Percentiles rank a stretch among this genome's conserved stretches.
phyloP scores from a whole-genome alignment of 1,284 basidiomycete species.

The Rhodofomes roseus region DNA sequence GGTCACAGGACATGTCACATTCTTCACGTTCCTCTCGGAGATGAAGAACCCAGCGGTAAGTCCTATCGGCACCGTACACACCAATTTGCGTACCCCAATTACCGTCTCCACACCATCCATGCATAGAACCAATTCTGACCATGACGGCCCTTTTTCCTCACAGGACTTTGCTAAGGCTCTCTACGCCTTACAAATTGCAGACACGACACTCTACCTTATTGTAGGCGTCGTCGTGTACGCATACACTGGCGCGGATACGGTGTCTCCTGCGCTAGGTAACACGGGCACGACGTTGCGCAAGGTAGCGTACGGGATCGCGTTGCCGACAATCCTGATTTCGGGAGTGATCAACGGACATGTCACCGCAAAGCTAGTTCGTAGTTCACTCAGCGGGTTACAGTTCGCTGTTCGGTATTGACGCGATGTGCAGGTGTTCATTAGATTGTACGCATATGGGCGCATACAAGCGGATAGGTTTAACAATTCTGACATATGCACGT shows the following conservation, averaged over 20 bases:
- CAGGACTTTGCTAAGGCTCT: conserved; percentile 30
- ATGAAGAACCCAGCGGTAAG: conserved; percentile 42
- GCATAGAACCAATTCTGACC: too few relatives aligned
- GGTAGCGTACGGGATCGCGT: conserved; percentile 28
- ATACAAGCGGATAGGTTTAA: too few relatives aligned
- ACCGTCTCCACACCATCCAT: too few relatives aligned
- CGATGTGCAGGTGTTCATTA: conserved; percentile 16
- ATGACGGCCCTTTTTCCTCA: background rate
- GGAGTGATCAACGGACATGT: conserved; percentile 32
- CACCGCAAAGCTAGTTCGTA: conserved; percentile 26
- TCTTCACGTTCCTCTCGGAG: conserved; percentile 55
- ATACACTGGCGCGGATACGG: conserved; percentile 20
- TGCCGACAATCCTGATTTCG: conserved; percentile 31
- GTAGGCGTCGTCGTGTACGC: conserved; percentile 31
- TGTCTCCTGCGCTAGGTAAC: conserved; percentile 30
- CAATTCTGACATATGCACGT: background rate
- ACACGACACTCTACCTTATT: conserved; percentile 30
- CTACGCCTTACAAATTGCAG: conserved; percentile 26
- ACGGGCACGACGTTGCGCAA: conserved; percentile 23
- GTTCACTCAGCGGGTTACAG: too few relatives aligned
- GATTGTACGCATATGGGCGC: conserved; percentile 19
- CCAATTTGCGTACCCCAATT: background rate
- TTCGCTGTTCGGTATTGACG: too few relatives aligned
- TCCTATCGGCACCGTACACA: background rate
- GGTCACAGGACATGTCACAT: conserved; percentile 31